Evolutionary conservation across 352 stramenopile species (phyloP).

Genomic region (Phytophthora cactorum): DNA sequence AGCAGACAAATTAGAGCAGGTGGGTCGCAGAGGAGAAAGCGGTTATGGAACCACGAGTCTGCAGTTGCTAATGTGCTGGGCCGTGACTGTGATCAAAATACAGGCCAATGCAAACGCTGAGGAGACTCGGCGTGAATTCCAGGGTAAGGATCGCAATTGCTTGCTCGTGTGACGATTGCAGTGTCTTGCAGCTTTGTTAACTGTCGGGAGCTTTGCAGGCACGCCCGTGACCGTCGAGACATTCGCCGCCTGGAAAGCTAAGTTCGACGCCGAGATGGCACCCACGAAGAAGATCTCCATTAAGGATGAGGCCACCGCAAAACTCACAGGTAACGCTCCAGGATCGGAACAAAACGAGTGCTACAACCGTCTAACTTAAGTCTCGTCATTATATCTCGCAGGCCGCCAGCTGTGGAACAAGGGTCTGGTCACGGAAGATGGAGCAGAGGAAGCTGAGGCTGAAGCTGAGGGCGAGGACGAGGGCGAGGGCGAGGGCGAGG

Average conservation of each 20-base stretch:
- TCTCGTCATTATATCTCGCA: slow-evolving; percentile 16
- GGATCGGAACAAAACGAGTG: background rate
- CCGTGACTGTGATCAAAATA: slow-evolving; percentile 7
- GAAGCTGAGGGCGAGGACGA: slow-evolving; percentile 24
- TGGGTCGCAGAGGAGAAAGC: slow-evolving; percentile 15
- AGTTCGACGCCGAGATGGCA: slow-evolving; percentile 77
- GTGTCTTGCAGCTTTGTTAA: slow-evolving; percentile 5
- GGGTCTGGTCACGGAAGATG: slow-evolving; percentile 77
- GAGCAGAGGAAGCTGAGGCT: slow-evolving; percentile 41
- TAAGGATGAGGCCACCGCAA: slow-evolving; percentile 75
- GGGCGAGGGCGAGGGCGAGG: slow-evolving; percentile 34
- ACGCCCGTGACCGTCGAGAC: slow-evolving; percentile 83
- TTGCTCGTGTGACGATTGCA: background rate
- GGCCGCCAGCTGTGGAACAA: slow-evolving; percentile 74
- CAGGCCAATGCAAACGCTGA: slow-evolving; percentile 41
- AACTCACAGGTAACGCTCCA: slow-evolving; percentile 67
- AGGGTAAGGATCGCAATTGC: slow-evolving; percentile 23
- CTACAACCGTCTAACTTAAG: slow-evolving; percentile 15
- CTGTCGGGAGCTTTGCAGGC: slow-evolving; percentile 32
- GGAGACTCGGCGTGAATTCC: slow-evolving; percentile 35
- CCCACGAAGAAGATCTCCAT: slow-evolving; percentile 46
- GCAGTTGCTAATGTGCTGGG: slow-evolving; percentile 17
- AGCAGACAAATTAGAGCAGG: slow-evolving; percentile 52
- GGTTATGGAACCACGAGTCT: background rate
- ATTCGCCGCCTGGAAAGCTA: slow-evolving; percentile 74